Evolutionary conservation across 2,329 filamentous ascomycete species (phyloP), one percentile per base, ranked within the genome.

Genomic region (Dryadomyces sulphureus): DNA sequence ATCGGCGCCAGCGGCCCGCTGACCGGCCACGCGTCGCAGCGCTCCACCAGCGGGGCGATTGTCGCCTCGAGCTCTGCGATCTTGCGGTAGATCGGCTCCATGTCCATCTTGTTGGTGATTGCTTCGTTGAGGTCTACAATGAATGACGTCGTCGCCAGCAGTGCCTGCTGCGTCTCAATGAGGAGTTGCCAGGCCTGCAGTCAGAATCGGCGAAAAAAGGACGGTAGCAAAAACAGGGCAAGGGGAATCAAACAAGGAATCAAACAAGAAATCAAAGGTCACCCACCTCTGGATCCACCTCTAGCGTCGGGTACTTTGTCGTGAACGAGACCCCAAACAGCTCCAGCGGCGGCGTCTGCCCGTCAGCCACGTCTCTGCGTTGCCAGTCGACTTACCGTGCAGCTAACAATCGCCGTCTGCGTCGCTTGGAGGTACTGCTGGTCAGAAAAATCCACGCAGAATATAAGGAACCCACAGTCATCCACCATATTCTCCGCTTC

Each of bases 401-500:
- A 70, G 56, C 66, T 70, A 20, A 73, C 67, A 45, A 73, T 71
- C 1, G 68, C 65, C 11, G 62, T 66, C 53, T 75, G 70, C 38
- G 67, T 70, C 5, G 66, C 65, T 48, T 63, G 67, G 16, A 71
- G 62, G 48, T 73, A 74, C 59, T 68, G n/a, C 24, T 50, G 56
- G 39, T 52, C 7, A 24, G 12, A 19, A 17, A 41, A 7, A 34
- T 25, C 22, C 20, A 20, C 17, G 12, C 2, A 32, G 20, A 36
- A 14, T 17, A 19, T 17, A 25, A 46, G 39, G 27, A 16, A 52
- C 62, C 35, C 51, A 65, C 64, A 17, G 69, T 72, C 66, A 72
- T 72, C 70, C 70, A 73, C 69, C 69, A 73, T 6, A 65, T 60
- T 25, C 69, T 61, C 25, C 67, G 59, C 52, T 63, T 64, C 12